Base-by-base conservation (phyloP, 192 early-diverging fungal genomes). In the Podila clonocystis region DNA sequence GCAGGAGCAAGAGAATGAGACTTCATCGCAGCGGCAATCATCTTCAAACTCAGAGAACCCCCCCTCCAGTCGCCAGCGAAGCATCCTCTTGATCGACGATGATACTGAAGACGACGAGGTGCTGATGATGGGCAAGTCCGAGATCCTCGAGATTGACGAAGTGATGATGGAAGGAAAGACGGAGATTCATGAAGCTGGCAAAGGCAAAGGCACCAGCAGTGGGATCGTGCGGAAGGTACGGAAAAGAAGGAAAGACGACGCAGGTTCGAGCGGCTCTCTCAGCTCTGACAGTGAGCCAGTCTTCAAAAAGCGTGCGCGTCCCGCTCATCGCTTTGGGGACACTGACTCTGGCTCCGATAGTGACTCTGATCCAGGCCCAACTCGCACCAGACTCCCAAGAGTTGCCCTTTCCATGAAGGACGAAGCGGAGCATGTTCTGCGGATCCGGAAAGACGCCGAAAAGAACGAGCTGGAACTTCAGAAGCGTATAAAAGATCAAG, bases 401-500 rank as follows among this genome's bases (percentile, higher is more conserved):
- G 11, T 4, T 20, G 50, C 52, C 4, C 17, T 15, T 22, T 22
- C 30, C 12, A 63, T 55, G 69, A 17, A 22, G 4, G 52, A 62
- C 26, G 74, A 76, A 31, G 45, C 70, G 2, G 59, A 70, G 22
- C 68, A 75, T 2, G 74, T 83, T 0, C 9, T 69, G 22, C 50
- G 50, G 13, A 63, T 75, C 6, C 50, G 82, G 26, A 62, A 62
- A 50, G 58, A 76, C 24, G 67, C 74, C 19, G 67, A 13, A 3
- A 72, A 68, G 58, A 73, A 71, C 34, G 82, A 83, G 28, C 22
- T 22, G 5, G 65, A 83, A 50, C 65, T 69, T n/a, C 59, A 76
- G 61, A 71, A 69, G 60, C 70, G 77, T 31, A 80, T 80, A 29
- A 69, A 59, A 28, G 66, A 73, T 11, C 77, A 80, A 24, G 77